Percentiles rank a stretch among this genome's conserved stretches.
phyloP scores from a whole-genome alignment of 1,139 yeast genomes.

The Diutina siamensis region DNA sequence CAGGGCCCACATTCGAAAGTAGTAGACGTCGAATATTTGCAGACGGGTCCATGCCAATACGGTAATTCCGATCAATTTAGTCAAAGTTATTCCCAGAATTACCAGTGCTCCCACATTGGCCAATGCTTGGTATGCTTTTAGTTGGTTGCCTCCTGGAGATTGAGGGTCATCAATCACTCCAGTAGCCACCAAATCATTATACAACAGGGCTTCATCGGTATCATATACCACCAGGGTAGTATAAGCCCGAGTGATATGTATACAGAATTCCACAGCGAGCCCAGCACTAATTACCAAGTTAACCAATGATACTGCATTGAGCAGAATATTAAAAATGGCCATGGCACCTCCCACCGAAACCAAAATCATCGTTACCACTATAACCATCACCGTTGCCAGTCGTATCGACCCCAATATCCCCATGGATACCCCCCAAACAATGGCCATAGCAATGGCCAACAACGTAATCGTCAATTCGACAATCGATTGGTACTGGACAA shows the following conservation, averaged over 20 bases:
- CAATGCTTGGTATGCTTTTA: constrained; percentile 38
- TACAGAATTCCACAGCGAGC: constrained; percentile 84
- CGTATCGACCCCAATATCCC: constrained; percentile 56
- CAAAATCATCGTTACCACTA: constrained; percentile 54
- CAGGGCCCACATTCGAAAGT: constrained; percentile 93
- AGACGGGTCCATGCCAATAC: constrained; percentile 82
- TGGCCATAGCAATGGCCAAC: constrained; percentile 40
- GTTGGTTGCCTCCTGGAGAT: not conserved
- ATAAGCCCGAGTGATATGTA: constrained; percentile 76
- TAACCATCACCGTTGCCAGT: constrained; percentile 44
- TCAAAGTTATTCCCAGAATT: constrained; percentile 78
- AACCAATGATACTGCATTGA: constrained; percentile 84
- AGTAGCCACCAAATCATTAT: constrained; percentile 7
- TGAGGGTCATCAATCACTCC: constrained; percentile 8
- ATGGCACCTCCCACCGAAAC: constrained; percentile 71
- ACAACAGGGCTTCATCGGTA: constrained; percentile 6
- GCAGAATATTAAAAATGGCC: constrained; percentile 62
- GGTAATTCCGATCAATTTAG: constrained; percentile 77
- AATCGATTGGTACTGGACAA: constrained; percentile 74
- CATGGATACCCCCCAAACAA: constrained; percentile 45
- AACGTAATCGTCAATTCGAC: constrained; percentile 44
- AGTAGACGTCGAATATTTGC: constrained; percentile 80
- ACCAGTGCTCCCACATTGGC: constrained; percentile 78
- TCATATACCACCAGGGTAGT: constrained; percentile 22
- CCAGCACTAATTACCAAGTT: constrained; percentile 87